Evolutionary conservation across 805 yeast genomes (phyloP), one percentile per base, ranked within the genome.

Genomic region (Metschnikowia santaceciliae): DNA sequence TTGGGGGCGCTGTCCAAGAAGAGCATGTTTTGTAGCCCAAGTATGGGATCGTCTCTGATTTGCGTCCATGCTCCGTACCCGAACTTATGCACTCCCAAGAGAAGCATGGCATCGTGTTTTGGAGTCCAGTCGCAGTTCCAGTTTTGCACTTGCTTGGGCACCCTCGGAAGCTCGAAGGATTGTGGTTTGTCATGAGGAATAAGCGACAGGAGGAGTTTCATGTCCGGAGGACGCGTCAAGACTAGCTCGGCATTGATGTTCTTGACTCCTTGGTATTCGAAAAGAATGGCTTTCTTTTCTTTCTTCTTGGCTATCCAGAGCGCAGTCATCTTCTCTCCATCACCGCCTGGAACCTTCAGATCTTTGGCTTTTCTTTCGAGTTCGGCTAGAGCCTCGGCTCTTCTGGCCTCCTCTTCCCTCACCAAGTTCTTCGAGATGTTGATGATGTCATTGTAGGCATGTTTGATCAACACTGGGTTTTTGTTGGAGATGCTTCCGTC

Each of bases 11-110:
- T 55, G 49, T 80, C 85, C 59, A 94, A 75, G 61, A 82, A 94
- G 57, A 94, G 71, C 72, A 90, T 94, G 59, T 90, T 89, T 54
- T 89, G 87, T 54, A 94, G 74, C 10, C 90, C 91, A 52, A 94
- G 76, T 47, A 89, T 78, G 1, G 99, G 98, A 69, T 94, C 99
- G 70, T 94, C 99, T 63, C 99, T 78, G 42, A 94, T 91, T 62
- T 88, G 91, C 2, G 79, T 66, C 99, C 99, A 94, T 1, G 96
- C 84, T 15, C 98, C 98, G 67, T 90, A 91, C 0, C 99, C 99
- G 68, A 91, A 91, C 69, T 89, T 90, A 62, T 80, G 79, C 20
- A 92, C 87, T 56, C 99, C 99, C 34, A 88, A 81, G 54, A 94
- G 67, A 48, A 94, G 75, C 82, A 83, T 87, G 47, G 90, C 87